A percentile compares a stretch with the other conserved stretches of the same genome.
These are phyloP conservation scores for Oxyria digyna DNA, from an alignment of 148 eudicot genomes.

Conservation along the genomic window DNA sequence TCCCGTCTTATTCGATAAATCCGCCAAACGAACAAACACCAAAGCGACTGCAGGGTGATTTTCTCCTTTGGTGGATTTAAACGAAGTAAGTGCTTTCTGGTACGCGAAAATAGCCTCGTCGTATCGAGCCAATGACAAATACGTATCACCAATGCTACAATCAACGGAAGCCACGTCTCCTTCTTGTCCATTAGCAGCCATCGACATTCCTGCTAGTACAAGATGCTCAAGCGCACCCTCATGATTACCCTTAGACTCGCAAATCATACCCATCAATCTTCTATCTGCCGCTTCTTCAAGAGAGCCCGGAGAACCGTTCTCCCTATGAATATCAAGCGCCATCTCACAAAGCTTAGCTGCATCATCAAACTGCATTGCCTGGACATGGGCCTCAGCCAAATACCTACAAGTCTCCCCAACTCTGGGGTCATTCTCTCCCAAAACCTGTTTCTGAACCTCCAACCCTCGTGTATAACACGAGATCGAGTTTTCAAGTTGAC, in stretches of 20 bases:
- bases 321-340: constrained; percentile 83
- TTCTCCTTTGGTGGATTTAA: constrained; percentile 80
- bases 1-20: constrained; percentile 80
- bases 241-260: constrained; percentile 81
- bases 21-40: constrained; percentile 86
- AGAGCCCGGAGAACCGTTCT: constrained; percentile 56
- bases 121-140: constrained; percentile 61
- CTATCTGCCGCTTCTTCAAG: constrained; percentile 94
- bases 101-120: constrained; percentile 93
- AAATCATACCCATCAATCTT: constrained; percentile 94
- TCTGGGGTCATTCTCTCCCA: constrained; percentile 75
- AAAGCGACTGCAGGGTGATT: constrained; percentile 89
- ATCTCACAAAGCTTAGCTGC: constrained; percentile 77
- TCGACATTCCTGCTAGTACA: constrained; percentile 93
- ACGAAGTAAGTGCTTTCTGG: constrained; percentile 82
- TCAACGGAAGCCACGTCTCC: constrained; percentile 88
- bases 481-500: constrained; percentile 75
- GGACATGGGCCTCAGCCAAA: constrained; percentile 89
- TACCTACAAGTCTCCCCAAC: constrained; percentile 95
- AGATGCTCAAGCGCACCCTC: constrained; percentile 94
- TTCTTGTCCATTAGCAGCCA: constrained; percentile 94
- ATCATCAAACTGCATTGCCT: constrained; percentile 84
- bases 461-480: constrained; percentile 56
- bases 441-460: constrained; percentile 57
- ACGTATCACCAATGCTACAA: constrained; percentile 91